A percentile compares a stretch with the other conserved stretches of the same genome.
Evolutionary conservation across 2,329 filamentous ascomycete species (phyloP).

Genomic region (Teratosphaeria zuluensis): DNA sequence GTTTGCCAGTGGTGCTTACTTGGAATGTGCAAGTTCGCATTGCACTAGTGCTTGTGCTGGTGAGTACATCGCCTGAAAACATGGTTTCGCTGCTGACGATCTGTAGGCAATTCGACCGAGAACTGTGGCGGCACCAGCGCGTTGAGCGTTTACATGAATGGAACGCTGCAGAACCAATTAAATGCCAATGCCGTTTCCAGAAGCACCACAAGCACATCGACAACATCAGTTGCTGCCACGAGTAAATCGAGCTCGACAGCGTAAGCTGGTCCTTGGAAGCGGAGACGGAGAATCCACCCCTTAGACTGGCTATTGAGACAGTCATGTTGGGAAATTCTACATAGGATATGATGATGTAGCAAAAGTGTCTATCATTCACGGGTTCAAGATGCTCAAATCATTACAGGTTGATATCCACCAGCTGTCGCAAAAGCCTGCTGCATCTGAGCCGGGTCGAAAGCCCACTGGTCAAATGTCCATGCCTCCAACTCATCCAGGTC

Average conservation of each 20-base stretch:
- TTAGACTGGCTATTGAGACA: too few species aligned
- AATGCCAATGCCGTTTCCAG: background rate
- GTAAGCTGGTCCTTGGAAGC: too few species aligned
- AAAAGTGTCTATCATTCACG: too few species aligned
- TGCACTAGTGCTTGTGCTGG: background rate
- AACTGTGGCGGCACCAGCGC: background rate
- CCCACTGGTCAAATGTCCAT: slow-evolving; percentile 25
- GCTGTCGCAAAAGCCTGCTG: slow-evolving; percentile 2
- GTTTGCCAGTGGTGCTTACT: background rate
- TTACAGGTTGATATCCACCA: background rate
- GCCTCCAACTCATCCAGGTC: slow-evolving; percentile 22
- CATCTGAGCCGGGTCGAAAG: slow-evolving; percentile 13
- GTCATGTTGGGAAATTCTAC: too few species aligned
- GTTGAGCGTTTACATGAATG: background rate
- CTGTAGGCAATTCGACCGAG: background rate
- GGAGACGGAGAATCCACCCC: too few species aligned
- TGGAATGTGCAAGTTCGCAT: background rate
- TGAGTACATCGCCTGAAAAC: background rate
- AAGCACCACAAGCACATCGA: background rate
- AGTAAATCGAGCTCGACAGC: background rate
- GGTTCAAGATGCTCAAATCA: background rate
- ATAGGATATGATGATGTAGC: too few species aligned
- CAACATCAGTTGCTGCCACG: background rate
- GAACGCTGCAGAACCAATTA: background rate
- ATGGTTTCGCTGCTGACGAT: background rate